Evolutionary conservation across 768 basidiomycete genomes (phyloP).

Genomic region (Lactarius hatsudake): DNA sequence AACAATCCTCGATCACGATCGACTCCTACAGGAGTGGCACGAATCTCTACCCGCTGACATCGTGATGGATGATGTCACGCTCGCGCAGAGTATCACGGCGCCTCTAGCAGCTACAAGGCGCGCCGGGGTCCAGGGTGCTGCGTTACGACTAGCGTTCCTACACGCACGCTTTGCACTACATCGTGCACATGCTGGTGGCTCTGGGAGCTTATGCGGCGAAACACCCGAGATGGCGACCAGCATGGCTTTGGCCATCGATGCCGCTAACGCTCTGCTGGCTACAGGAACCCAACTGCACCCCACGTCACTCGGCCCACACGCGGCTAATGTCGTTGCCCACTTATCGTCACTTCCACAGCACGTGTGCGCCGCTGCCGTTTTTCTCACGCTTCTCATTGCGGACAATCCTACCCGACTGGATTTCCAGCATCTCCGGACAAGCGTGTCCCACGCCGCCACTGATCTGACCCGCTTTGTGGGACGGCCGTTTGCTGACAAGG

Average conservation of each 20-base stretch:
- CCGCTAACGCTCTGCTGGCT: constrained; percentile 75
- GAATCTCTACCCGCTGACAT: constrained; percentile 72
- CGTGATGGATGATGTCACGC: constrained; percentile 70
- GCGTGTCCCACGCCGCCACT: constrained; percentile 64
- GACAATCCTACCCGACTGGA: constrained; percentile 78
- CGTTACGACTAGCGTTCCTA: constrained; percentile 72
- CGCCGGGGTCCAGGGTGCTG: constrained; percentile 76
- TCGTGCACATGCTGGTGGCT: constrained; percentile 61
- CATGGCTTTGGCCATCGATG: constrained; percentile 69
- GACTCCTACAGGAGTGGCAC: constrained; percentile 69
- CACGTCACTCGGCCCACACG: constrained; percentile 67
- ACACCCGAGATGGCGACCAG: constrained; percentile 37
- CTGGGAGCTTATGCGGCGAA: constrained; percentile 23
- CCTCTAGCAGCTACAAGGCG: constrained; percentile 56
- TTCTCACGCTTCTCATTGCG: constrained; percentile 87
- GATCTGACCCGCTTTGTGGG: constrained; percentile 66
- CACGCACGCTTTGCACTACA: constrained; percentile 86
- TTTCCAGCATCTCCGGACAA: constrained; percentile 70
- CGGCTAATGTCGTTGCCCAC: constrained; percentile 73
- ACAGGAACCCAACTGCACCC: constrained; percentile 74
- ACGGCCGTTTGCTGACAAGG: constrained; percentile 70
- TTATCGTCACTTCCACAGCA: constrained; percentile 85
- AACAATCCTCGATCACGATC: constrained; percentile 68
- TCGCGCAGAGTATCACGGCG: constrained; percentile 71
- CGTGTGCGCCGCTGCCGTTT: constrained; percentile 84